Conservation (phyloP, 2,329 filamentous ascomycete genomes). For the Ophiocordyceps camponoti-saundersi region DNA sequence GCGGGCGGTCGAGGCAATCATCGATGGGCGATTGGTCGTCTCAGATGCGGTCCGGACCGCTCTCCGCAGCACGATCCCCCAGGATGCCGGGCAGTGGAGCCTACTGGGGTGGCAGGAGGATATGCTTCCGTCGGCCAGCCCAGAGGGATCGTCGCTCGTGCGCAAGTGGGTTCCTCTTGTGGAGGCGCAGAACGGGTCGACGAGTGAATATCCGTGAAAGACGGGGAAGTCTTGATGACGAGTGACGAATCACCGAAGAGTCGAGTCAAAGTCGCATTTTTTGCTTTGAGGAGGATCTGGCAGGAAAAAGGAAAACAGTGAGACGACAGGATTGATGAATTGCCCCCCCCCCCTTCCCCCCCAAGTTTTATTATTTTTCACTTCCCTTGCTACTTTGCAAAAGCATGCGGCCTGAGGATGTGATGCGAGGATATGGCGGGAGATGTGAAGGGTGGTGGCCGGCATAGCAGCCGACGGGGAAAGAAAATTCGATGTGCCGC, state of each 20-base stretch:
- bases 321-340: neutral
- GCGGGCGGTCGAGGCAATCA: constrained; percentile 26
- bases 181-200: constrained; percentile 6
- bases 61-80: constrained; percentile 20
- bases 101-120: constrained; percentile 33
- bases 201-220: constrained; percentile 15
- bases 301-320: neutral
- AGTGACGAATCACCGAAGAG: constrained; percentile 3
- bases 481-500: no score
- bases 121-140: constrained; percentile 16
- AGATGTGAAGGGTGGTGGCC: no score
- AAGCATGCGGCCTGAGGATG: no score
- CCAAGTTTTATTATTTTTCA: neutral
- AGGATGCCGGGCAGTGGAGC: constrained; percentile 24
- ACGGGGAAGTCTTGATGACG: constrained; percentile 4
- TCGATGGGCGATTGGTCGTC: constrained; percentile 16
- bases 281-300: neutral
- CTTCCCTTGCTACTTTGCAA: neutral
- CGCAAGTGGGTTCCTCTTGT: constrained; percentile 26
- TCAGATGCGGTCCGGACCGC: constrained; percentile 17
- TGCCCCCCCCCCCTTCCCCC: neutral
- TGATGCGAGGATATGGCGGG: no score
- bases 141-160: constrained; percentile 23
- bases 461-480: no score
- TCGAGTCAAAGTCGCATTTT: neutral